phyloP scores from a whole-genome alignment of 768 basidiomycete genomes.

The Suillus weaverae region DNA sequence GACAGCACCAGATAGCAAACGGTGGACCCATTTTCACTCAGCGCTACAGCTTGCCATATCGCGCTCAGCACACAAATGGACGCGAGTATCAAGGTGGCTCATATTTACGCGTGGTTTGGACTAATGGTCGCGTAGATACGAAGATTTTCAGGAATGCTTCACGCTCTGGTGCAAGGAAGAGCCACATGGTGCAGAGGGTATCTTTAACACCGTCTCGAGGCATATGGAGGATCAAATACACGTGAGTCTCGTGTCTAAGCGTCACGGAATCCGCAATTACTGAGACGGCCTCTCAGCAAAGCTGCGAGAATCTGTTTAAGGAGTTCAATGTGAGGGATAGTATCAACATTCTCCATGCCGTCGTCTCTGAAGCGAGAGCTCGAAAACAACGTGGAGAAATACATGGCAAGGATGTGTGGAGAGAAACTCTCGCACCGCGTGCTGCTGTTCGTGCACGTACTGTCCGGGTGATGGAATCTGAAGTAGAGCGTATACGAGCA shows the following conservation, averaged over 20 bases:
- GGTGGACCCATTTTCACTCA: constrained; percentile 52
- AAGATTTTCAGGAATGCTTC: constrained; percentile 64
- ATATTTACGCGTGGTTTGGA: background rate
- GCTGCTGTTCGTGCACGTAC: constrained; percentile 63
- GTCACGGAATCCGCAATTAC: background rate
- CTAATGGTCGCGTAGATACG: constrained; percentile 35
- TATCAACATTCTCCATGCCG: constrained; percentile 67
- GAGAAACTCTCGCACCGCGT: constrained; percentile 59
- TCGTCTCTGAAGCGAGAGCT: constrained; percentile 65
- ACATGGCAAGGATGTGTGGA: constrained; percentile 62
- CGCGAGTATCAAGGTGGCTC: constrained; percentile 34
- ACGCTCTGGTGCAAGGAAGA: constrained; percentile 65
- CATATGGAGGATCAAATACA: constrained; percentile 70
- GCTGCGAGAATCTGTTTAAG: constrained; percentile 67
- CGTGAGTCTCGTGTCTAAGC: constrained; percentile 17
- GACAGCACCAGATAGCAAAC: constrained; percentile 38
- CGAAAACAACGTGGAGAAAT: constrained; percentile 46
- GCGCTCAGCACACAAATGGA: constrained; percentile 53
- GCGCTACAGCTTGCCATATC: constrained; percentile 55
- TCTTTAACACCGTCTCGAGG: constrained; percentile 65
- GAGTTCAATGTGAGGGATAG: constrained; percentile 68
- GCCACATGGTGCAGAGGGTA: constrained; percentile 57
- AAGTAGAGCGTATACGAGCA: constrained; percentile 40
- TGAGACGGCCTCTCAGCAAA: constrained; percentile 44
- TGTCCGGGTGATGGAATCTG: constrained; percentile 54